Conservation (phyloP, 2,329 filamentous ascomycete species). For the Malbranchea zuffiana region DNA sequence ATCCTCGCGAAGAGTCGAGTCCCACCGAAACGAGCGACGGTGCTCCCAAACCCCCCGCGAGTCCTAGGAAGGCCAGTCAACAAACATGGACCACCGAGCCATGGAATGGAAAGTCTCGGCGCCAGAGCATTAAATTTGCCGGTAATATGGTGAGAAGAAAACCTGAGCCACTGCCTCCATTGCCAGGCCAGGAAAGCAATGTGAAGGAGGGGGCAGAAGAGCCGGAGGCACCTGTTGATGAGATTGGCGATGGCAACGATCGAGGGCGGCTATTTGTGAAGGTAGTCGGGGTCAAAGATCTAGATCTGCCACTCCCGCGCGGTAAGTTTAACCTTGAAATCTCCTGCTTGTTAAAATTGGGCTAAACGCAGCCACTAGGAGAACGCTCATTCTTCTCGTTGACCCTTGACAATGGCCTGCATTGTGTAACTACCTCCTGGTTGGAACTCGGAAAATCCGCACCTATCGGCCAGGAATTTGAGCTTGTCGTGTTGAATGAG, state of each 20-base stretch:
- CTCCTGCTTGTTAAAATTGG: neutral
- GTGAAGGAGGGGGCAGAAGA: constrained; percentile 62
- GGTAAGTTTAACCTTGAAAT: constrained; percentile 47
- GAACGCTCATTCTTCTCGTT: constrained; percentile 91
- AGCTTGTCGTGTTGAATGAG: constrained; percentile 91
- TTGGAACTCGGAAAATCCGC: constrained; percentile 83
- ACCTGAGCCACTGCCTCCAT: constrained; percentile 61
- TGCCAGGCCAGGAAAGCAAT: constrained; percentile 81
- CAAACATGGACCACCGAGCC: constrained; percentile 95
- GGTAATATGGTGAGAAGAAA: constrained; percentile 52
- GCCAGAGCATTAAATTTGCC: constrained; percentile 50
- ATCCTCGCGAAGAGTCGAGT: constrained; percentile 47
- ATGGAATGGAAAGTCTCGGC: constrained; percentile 74
- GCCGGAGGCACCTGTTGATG: constrained; percentile 43
- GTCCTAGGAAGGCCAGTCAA: constrained; percentile 67
- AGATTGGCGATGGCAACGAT: constrained; percentile 68
- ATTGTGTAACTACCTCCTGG: constrained; percentile 95
- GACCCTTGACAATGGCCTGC: constrained; percentile 93
- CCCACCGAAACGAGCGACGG: constrained; percentile 20
- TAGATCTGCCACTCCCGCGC: constrained; percentile 80
- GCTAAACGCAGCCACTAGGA: constrained; percentile 40
- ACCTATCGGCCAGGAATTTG: constrained; percentile 95
- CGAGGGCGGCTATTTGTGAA: constrained; percentile 91
- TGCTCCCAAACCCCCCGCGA: constrained; percentile 50
- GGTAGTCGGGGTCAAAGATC: constrained; percentile 93